Base-by-base conservation (phyloP, 1,284 basidiomycete species). In the Cystobasidium sp. region DNA sequence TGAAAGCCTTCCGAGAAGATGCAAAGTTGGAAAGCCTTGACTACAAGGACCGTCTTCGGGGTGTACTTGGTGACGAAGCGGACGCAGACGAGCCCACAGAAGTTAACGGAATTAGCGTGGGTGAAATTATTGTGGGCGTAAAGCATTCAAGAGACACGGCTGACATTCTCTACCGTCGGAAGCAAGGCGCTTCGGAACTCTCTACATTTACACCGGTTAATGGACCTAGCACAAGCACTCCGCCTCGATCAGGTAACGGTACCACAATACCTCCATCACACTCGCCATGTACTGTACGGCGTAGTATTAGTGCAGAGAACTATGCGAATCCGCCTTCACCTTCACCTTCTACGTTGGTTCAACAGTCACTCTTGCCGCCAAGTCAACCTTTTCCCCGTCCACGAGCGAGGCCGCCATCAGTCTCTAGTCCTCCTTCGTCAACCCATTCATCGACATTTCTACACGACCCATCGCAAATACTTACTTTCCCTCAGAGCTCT, bases 381-480 rank as follows among this genome's bases (percentile, higher is more conserved):
- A 59, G 47, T 39, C 43, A 58, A n/a, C 44, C 53, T 22, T 64
- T 41, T 1, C 20, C 46, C 55, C 39, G 72, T 8, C 56, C 78
- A 3, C 51, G 77, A 16, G 76, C 77, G 2, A 75, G 67, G 41
- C 74, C 76, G 8, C 78, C 76, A 0, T 77, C 77, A 14, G 31
- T 51, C 5, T 53, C 64, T n/a, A 66, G 51, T 66, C 41, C 64
- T 41, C 18, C 64, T n/a, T 66, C n/a, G 51, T 72, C 52, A 67
- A 75, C 18, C 37, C 74, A 10, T 53, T 77, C 22, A 46, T 75
- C 53, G 75, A 75, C 20, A 68, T 75, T 39, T 73, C 77, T 6
- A 75, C 61, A 44, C 6, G 61, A 46, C n/a, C 65, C 41, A 72
- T 58, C 66, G 8, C 37, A 31, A 2, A 20, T 63, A 20, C 18